Evolutionary conservation across 495 filamentous ascomycete genomes (phyloP).

Genomic region (Trichocladium uniseriatum): DNA sequence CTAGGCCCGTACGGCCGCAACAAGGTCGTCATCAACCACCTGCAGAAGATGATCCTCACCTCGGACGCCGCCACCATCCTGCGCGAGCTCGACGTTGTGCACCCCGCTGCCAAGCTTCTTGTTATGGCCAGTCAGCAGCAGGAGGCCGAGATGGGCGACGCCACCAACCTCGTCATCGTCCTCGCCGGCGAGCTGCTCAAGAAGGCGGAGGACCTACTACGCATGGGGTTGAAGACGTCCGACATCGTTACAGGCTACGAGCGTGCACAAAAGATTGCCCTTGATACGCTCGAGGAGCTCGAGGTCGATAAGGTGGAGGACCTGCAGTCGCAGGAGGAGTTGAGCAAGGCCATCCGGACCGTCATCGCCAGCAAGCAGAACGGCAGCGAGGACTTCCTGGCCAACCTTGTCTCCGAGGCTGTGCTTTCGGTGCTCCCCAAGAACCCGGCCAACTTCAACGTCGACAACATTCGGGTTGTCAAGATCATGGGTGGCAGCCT

Average conservation of each 20-base stretch:
- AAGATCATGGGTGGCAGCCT: conserved; percentile 99
- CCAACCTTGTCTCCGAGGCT: conserved; percentile 81
- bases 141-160: conserved; percentile 98
- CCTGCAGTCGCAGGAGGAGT: conserved; percentile 63
- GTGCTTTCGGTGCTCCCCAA: conserved; percentile 92
- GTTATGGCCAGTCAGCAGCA: conserved; percentile 99
- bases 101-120: conserved; percentile 95
- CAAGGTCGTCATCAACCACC: conserved; percentile 99
- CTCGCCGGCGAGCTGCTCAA: conserved; percentile 91
- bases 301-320: conserved; percentile 85
- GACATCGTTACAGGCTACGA: conserved; percentile 96
- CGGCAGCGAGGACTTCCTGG: conserved; percentile 81
- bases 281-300: conserved; percentile 78
- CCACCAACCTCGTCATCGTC: conserved; percentile 94
- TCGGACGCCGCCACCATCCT: conserved; percentile 97
- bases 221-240: conserved; percentile 92
- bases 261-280: conserved; percentile 78
- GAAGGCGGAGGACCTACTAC: conserved; percentile 91
- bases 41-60: conserved; percentile 99
- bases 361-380: conserved; percentile 95
- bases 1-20: conserved; percentile 96
- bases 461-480: conserved; percentile 97
- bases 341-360: conserved; percentile 91
- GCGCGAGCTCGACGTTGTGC: conserved; percentile 94
- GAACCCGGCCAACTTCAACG: conserved; percentile 97